Evolutionary conservation across 1,284 basidiomycete species (phyloP).

Genomic region (Anthracocystis setariae): DNA sequence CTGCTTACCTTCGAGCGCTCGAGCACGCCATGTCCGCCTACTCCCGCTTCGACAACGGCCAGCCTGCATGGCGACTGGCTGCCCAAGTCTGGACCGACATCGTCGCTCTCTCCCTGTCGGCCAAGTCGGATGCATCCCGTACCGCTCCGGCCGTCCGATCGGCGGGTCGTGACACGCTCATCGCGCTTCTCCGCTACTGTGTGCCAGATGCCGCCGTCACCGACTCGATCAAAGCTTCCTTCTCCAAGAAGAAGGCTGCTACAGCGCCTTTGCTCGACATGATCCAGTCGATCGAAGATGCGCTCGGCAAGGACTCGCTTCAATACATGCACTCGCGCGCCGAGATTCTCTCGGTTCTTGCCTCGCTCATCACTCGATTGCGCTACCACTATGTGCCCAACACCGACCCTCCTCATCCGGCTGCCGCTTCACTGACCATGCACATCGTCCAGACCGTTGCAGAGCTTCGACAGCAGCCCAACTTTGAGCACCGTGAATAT

Average conservation of each 20-base stretch:
- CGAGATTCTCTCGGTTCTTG: conserved; percentile 60
- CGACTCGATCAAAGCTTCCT: conserved; percentile 40
- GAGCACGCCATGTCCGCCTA: conserved; percentile 62
- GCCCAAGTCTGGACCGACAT: conserved; percentile 55
- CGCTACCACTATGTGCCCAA: conserved; percentile 52
- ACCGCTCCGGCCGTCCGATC: conserved; percentile 53
- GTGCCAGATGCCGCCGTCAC: conserved; percentile 58
- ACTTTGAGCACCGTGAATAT: conserved; percentile 89
- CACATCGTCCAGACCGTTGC: conserved; percentile 81
- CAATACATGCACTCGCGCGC: conserved; percentile 59
- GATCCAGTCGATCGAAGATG: conserved; percentile 55
- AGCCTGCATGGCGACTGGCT: conserved; percentile 50
- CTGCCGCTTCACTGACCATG: conserved; percentile 77
- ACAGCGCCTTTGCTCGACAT: conserved; percentile 47
- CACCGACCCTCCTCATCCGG: conserved; percentile 64
- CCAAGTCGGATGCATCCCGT: conserved; percentile 59
- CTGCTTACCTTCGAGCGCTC: conserved; percentile 62
- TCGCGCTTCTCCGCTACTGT: conserved; percentile 61
- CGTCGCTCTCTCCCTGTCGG: conserved; percentile 52
- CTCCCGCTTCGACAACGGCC: conserved; percentile 51
- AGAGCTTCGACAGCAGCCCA: conserved; percentile 79
- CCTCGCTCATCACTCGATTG: conserved; percentile 55
- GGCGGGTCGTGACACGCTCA: conserved; percentile 55
- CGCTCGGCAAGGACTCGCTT: conserved; percentile 61
- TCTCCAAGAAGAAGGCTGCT: conserved; percentile 31